Base-by-base conservation (phyloP, 192 early-diverging fungal species). In the Phlyctochytrium planicorne region DNA sequence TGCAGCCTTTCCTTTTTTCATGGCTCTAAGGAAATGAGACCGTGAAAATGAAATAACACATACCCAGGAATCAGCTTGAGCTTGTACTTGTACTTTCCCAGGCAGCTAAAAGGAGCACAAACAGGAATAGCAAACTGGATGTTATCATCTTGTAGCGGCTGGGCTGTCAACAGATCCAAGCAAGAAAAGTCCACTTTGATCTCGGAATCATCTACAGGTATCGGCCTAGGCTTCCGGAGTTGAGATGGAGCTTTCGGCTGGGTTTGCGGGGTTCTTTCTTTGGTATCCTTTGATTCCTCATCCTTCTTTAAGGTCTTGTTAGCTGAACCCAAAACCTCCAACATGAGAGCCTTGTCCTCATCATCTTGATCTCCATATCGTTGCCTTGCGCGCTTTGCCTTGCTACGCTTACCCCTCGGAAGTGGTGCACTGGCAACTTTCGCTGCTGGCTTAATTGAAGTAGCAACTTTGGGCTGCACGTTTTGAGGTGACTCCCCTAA, bases 361-460 rank as follows among this genome's bases (percentile, higher is more conserved):
- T 98, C 95, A 63, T 96, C 94, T 75, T 94, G 91, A 73, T 98
- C 95, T 2, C 82, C 90, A 75, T 98, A 98, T 75, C 95, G 97
- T 33, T 87, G 88, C 75, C 96, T 95, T 27, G 92, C 84, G 78
- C 97, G 97, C 82, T 91, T 92, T 32, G 87, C 67, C 78, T 97
- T 97, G 35, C 88, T 87, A 61, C 87, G 89, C 68, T 95, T 93
- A 27, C 96, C 96, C 47, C 96, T 92, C 2, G 67, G 64, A 2
- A 40, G 27, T 10, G 70, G 40, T 10, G 30, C 37, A 1, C 20
- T 30, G 17, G 57, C 29, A 2, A 59, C 29, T 10, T n/a, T 24
- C 60, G 53, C 30, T 2, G 68, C 20, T 14, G 47, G 30, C 25
- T 24, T 35, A 2, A 63, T 50, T 23, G 34, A 14, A 25, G 17